phyloP scores from a whole-genome alignment of 108 stramenopile species.

The Nannochloropsis granulata region DNA sequence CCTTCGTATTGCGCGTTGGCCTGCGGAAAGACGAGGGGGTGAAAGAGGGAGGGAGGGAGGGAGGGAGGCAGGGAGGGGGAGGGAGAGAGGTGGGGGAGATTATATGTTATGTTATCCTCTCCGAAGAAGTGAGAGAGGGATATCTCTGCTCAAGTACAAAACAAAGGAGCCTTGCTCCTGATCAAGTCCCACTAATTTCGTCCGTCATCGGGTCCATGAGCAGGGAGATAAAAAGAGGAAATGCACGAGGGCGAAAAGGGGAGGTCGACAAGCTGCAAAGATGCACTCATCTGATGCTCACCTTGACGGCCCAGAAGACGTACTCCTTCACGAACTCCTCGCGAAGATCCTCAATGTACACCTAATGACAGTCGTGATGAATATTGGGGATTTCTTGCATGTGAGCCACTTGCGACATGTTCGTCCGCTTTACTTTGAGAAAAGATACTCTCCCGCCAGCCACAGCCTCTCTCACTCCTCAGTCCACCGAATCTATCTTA shows the following conservation, averaged over 20 bases:
- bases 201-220: too few species aligned
- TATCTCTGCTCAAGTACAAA: too few species aligned
- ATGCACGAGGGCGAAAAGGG: too few species aligned
- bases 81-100: not conserved
- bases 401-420: not conserved
- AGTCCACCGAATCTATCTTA: constrained; percentile 26
- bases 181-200: too few species aligned
- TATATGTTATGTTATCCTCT: too few species aligned
- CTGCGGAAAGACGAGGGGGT: not conserved
- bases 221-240: too few species aligned
- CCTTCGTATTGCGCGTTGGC: not conserved
- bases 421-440: not conserved
- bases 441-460: not conserved
- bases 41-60: not conserved
- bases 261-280: too few species aligned
- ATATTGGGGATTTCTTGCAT: not conserved
- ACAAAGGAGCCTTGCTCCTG: too few species aligned
- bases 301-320: constrained; percentile 83
- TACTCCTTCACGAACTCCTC: constrained; percentile 87
- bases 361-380: not conserved
- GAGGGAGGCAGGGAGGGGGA: not conserved
- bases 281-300: constrained; percentile 45
- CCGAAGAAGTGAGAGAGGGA: too few species aligned
- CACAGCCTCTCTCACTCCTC: constrained; percentile 46
- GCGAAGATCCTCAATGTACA: constrained; percentile 69